These are phyloP conservation scores for Malassezia japonica DNA, from an alignment of 1,284 basidiomycete genomes.

Conservation along the genomic window DNA sequence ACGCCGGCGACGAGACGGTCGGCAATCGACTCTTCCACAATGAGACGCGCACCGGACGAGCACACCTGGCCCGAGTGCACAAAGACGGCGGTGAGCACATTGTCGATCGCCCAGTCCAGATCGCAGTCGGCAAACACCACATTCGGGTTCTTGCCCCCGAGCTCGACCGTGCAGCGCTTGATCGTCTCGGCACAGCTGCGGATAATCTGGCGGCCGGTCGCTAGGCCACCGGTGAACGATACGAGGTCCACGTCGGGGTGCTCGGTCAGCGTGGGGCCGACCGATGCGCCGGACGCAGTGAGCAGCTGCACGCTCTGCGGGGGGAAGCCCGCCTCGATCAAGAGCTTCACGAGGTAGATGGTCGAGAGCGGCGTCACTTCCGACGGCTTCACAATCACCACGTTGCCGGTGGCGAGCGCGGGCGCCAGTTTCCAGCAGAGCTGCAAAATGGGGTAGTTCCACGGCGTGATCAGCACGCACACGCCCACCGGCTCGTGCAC, in stretches of 20 bases:
- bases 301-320: constrained; percentile 35
- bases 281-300: constrained; percentile 37
- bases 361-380: constrained; percentile 47
- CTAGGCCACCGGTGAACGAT: constrained; percentile 45
- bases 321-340: constrained; percentile 43
- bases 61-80: constrained; percentile 48
- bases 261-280: constrained; percentile 39
- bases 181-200: constrained; percentile 35
- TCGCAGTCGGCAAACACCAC: constrained; percentile 46
- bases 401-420: constrained; percentile 44
- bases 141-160: constrained; percentile 48
- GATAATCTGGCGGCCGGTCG: constrained; percentile 41
- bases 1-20: constrained; percentile 42
- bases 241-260: constrained; percentile 43
- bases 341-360: constrained; percentile 37
- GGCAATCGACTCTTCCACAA: constrained; percentile 46
- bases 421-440: constrained; percentile 48
- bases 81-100: constrained; percentile 44
- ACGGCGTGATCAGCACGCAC: constrained; percentile 45
- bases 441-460: constrained; percentile 47
- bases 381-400: constrained; percentile 47
- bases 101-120: constrained; percentile 43
- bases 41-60: constrained; percentile 42
- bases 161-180: constrained; percentile 45
- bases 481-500: constrained; percentile 45